These are phyloP conservation scores for Ampelomyces quisqualis DNA, from an alignment of 2,329 filamentous ascomycete species.

Conservation along the genomic window DNA sequence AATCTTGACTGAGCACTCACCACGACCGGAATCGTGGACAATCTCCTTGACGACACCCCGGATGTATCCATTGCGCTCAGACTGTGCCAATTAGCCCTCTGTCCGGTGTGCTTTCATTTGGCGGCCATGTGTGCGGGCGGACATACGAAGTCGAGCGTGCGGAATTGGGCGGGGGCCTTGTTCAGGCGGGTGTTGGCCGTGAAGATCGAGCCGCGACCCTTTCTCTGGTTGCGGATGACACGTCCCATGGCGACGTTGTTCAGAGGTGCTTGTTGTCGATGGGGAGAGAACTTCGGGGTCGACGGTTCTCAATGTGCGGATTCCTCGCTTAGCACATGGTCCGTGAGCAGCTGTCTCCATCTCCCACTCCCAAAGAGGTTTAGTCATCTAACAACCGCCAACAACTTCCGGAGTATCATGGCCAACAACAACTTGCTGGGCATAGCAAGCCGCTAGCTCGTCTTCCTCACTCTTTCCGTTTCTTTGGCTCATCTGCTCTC, in stretches of 20 bases:
- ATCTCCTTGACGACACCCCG: constrained; percentile 98
- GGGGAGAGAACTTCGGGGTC: constrained; percentile 3
- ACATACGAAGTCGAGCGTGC: constrained; percentile 81
- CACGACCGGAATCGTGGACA: constrained; percentile 97
- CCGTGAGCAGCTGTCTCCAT: no score
- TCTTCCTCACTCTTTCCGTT: no score
- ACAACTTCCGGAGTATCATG: no score
- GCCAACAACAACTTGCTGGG: no score
- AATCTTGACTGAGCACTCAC: constrained; percentile 52
- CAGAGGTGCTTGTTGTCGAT: constrained; percentile 25
- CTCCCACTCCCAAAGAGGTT: no score
- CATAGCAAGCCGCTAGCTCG: no score
- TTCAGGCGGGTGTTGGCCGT: constrained; percentile 69
- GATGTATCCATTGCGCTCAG: constrained; percentile 96
- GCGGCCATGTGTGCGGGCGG: constrained; percentile 24
- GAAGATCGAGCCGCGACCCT: constrained; percentile 73
- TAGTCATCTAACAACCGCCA: no score
- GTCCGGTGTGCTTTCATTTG: constrained; percentile 18
- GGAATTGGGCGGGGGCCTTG: constrained; percentile 94
- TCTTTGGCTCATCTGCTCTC: no score
- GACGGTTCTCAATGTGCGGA: neutral
- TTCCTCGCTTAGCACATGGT: neutral
- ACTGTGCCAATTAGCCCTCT: constrained; percentile 44
- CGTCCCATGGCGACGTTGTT: constrained; percentile 57
- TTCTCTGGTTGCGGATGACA: constrained; percentile 75